phyloP scores from a whole-genome alignment of 2,329 filamentous ascomycete genomes.

The Fusarium pilosicola region DNA sequence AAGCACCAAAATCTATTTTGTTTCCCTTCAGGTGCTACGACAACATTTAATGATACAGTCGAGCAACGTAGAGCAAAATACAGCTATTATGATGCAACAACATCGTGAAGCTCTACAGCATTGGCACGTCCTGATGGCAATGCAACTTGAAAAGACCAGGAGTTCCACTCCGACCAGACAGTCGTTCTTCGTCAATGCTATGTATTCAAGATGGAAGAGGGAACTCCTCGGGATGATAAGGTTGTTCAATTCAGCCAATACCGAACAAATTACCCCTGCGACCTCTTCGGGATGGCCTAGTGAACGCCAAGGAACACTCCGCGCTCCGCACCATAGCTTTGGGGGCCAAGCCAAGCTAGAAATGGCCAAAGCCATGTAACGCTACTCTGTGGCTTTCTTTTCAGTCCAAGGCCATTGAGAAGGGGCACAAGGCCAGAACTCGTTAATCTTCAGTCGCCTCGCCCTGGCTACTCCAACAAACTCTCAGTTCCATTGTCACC shows the following conservation, averaged over 20 bases:
- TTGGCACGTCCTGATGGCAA: neutral
- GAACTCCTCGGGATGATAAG: neutral
- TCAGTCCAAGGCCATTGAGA: neutral
- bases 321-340: conserved; percentile 17
- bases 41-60: neutral
- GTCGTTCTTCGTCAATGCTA: neutral
- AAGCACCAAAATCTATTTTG: neutral
- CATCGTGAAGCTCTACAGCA: neutral
- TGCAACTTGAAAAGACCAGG: neutral
- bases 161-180: neutral
- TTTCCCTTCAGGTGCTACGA: neutral
- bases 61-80: neutral
- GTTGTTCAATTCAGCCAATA: neutral
- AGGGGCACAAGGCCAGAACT: conserved; percentile 15
- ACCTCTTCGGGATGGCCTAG: conserved; percentile 6
- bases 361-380: conserved; percentile 20
- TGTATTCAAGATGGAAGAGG: neutral
- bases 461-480: conserved; percentile 8
- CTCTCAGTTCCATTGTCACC: conserved; percentile 7
- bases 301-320: conserved; percentile 13
- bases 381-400: conserved; percentile 23
- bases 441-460: conserved; percentile 9
- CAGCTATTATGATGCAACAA: neutral
- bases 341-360: conserved; percentile 13
- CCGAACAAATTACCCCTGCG: neutral